A percentile compares a stretch with the other conserved stretches of the same genome.
phyloP scores from a whole-genome alignment of 768 basidiomycete genomes.

The Sporobolomyces phaffii region DNA sequence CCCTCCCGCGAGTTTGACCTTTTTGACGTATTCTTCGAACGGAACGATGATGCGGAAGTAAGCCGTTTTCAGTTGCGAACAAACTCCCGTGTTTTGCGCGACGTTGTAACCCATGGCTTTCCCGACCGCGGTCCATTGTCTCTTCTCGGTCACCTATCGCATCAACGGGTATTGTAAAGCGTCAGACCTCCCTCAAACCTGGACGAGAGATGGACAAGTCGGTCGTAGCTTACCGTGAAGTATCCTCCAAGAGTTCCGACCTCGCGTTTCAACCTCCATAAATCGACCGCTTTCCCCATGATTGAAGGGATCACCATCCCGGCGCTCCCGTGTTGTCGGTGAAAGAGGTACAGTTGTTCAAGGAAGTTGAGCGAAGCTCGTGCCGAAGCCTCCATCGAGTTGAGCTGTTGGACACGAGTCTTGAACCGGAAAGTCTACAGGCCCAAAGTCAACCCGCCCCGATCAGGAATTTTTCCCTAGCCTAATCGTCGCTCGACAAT shows the following conservation, averaged over 20 bases:
- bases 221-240: conserved; percentile 67
- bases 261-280: conserved; percentile 88
- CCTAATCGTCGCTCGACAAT: neutral
- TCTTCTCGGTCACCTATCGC: conserved; percentile 67
- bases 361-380: conserved; percentile 94
- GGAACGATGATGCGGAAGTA: conserved; percentile 87
- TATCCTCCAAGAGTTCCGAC: conserved; percentile 84
- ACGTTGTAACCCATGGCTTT: conserved; percentile 74
- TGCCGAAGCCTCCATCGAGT: conserved; percentile 94
- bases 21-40: conserved; percentile 70
- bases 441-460: too few species aligned
- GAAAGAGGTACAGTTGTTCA: conserved; percentile 92
- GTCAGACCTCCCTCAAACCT: conserved; percentile 34
- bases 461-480: too few species aligned
- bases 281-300: conserved; percentile 83
- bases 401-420: conserved; percentile 86
- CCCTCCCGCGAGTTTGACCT: conserved; percentile 29
- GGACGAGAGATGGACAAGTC: conserved; percentile 2
- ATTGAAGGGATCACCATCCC: conserved; percentile 89
- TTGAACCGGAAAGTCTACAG: conserved; percentile 85
- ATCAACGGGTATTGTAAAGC: conserved; percentile 24
- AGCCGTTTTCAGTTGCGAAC: conserved; percentile 79
- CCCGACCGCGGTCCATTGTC: conserved; percentile 84
- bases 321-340: conserved; percentile 87
- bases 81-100: conserved; percentile 61